Base-by-base conservation (phyloP, 192 early-diverging fungal genomes). In the Ramicandelaber brevisporus region DNA sequence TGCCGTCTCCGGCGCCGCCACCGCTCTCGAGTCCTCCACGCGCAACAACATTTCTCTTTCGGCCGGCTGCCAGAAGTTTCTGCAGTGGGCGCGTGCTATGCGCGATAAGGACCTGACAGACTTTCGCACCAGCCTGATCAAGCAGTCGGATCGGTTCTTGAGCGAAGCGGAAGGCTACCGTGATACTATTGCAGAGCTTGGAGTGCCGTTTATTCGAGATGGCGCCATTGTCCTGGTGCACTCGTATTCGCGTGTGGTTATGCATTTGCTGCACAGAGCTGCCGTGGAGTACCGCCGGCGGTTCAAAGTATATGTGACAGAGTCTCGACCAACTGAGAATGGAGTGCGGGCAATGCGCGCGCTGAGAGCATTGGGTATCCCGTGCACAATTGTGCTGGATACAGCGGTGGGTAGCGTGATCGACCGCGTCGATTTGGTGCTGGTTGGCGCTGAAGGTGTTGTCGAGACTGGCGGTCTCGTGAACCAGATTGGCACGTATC, bases 371-470 rank as follows among this genome's bases (percentile, higher is more conserved):
- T 50, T 68, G 20, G 73, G 78, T 34, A 76, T 97, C 21, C 73
- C 74, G 4, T 79, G 77, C 10, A 68, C 73, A 25, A 65, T 82
- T 12, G 69, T 98, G 20, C 46, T 80, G 40, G 93, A 98, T 46
- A 57, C 80, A 2, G 87, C 89, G 3, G 79, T 90, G 3, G 85
- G 80, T 17, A 90, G 78, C 50, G 61, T 88, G 33, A 88, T 98
- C 60, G 76, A 84, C 36, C 76, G 79, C 45, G 88, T 98, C 9
- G 88, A 98, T 41, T 63, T 89, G 63, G 80, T 95, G 10, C 61
- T 99, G 39, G 87, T 86, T 16, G 93, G 93, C 11, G 93, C 93
- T 5, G 93, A 98, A 50, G 93, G 85, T 18, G 87, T 98, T 4
- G 84, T 87, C 1, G 81, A 90, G 50, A 98, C 86, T 44, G 93